Percentiles rank a stretch among this genome's conserved stretches.
Conservation (phyloP, 371 early-diverging fungal genomes). For the Parasitella parasitica region DNA sequence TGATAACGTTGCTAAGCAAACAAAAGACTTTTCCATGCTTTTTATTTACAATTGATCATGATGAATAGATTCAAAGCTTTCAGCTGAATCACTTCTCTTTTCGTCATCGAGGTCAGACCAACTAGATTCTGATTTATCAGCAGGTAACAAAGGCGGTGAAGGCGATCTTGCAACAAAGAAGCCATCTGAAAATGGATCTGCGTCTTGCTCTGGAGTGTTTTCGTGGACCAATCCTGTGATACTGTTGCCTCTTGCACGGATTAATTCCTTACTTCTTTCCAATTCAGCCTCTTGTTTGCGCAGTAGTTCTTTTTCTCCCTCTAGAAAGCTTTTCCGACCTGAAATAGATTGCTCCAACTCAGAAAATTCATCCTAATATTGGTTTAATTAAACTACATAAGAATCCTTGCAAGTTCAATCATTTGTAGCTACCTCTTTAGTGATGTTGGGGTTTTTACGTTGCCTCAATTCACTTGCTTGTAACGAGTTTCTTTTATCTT, state of each 20-base stretch:
- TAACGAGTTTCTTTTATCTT: constrained; percentile 1
- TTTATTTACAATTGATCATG: not conserved
- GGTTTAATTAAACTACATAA: no score
- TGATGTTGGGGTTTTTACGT: not conserved
- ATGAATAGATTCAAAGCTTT: constrained; percentile 10
- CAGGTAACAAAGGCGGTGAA: not conserved
- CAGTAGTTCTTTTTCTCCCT: constrained; percentile 2
- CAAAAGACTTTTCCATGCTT: not conserved
- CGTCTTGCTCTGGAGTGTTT: not conserved
- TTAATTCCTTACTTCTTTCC: not conserved
- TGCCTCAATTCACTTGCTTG: constrained; percentile 1
- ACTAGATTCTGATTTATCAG: not conserved
- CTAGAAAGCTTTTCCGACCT: constrained; percentile 2
- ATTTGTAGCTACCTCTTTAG: not conserved
- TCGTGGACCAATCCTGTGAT: constrained; percentile 16
- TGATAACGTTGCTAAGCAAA: not conserved
- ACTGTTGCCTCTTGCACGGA: constrained; percentile 17
- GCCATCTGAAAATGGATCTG: constrained; percentile 4
- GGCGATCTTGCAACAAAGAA: not conserved
- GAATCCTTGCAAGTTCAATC: no score
- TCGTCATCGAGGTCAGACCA: not conserved
- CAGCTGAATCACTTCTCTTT: not conserved
- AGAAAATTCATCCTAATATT: constrained; percentile 16
- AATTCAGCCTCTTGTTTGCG: constrained; percentile 15
- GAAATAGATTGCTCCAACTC: constrained; percentile 18